Evolutionary conservation across 495 filamentous ascomycete species (phyloP).

Genomic region (Immersiella caudata): DNA sequence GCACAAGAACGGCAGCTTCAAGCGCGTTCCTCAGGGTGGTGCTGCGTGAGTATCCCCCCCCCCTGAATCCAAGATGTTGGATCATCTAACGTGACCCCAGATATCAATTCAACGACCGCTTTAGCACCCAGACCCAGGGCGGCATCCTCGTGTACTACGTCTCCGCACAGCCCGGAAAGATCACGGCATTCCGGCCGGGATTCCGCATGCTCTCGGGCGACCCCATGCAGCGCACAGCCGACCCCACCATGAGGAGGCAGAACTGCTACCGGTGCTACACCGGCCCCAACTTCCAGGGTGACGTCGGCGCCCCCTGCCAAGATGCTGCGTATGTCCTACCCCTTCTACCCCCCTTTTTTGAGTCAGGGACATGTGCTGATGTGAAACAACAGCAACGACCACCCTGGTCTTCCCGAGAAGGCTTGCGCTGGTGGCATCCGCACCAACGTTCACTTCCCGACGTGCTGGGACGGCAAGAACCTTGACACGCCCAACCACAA

Average conservation of each 20-base stretch:
- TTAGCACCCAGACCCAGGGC: slow-evolving; percentile 51
- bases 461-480: slow-evolving; percentile 57
- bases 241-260: slow-evolving; percentile 44
- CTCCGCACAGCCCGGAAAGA: slow-evolving; percentile 52
- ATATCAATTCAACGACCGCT: slow-evolving; percentile 50
- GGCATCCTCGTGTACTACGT: slow-evolving; percentile 59
- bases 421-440: slow-evolving; percentile 52
- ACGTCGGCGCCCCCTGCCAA: slow-evolving; percentile 47
- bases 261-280: slow-evolving; percentile 56
- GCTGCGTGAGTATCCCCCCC: too few relatives aligned
- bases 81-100: too few relatives aligned
- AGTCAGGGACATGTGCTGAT: too few relatives aligned
- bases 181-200: slow-evolving; percentile 59
- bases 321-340: too few relatives aligned
- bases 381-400: too few relatives aligned
- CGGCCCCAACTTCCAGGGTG: slow-evolving; percentile 53
- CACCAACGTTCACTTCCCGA: slow-evolving; percentile 56
- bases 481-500: slow-evolving; percentile 58
- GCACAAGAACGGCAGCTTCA: slow-evolving; percentile 50
- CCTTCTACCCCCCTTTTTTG: too few relatives aligned
- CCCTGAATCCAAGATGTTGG: too few relatives aligned
- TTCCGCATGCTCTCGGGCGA: slow-evolving; percentile 60
- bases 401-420: slow-evolving; percentile 45
- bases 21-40: slow-evolving; percentile 48
- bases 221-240: slow-evolving; percentile 43